phyloP scores from a whole-genome alignment of 495 filamentous ascomycete species.

The Lophiostoma macrostomum region DNA sequence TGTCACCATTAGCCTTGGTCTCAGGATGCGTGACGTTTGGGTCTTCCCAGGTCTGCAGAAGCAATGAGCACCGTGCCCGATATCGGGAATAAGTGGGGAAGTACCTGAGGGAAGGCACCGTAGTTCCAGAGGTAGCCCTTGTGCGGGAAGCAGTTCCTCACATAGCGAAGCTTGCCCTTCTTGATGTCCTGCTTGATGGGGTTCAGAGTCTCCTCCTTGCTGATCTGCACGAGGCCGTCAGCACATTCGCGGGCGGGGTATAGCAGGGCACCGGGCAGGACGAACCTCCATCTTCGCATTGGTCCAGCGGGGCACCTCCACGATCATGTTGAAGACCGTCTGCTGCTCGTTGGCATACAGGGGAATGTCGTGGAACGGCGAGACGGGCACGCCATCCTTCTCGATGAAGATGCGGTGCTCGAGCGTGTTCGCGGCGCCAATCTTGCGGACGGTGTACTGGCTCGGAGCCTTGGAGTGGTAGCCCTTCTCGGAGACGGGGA shows the following conservation, averaged over 20 bases:
- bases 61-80: slow-evolving; percentile 26
- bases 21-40: slow-evolving; percentile 92
- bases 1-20: slow-evolving; percentile 99
- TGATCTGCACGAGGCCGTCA: slow-evolving; percentile 61
- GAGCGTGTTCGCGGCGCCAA: slow-evolving; percentile 84
- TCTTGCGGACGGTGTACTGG: slow-evolving; percentile 71
- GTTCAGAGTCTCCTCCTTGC: slow-evolving; percentile 94
- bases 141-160: slow-evolving; percentile 99
- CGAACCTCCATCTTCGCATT: slow-evolving; percentile 97
- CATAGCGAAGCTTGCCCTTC: slow-evolving; percentile 92
- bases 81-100: slow-evolving; percentile 32
- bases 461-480: slow-evolving; percentile 51
- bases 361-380: slow-evolving; percentile 97
- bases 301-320: slow-evolving; percentile 99
- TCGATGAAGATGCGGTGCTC: slow-evolving; percentile 98
- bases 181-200: slow-evolving; percentile 92
- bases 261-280: not conserved
- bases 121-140: slow-evolving; percentile 99
- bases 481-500: too few species aligned
- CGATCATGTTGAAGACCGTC: slow-evolving; percentile 97
- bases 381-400: slow-evolving; percentile 91
- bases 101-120: slow-evolving; percentile 95
- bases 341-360: slow-evolving; percentile 93
- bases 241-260: not conserved
- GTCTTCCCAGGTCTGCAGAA: slow-evolving; percentile 92